phyloP scores from a whole-genome alignment of 2,329 filamentous ascomycete species.

The Lachnellula suecica region DNA sequence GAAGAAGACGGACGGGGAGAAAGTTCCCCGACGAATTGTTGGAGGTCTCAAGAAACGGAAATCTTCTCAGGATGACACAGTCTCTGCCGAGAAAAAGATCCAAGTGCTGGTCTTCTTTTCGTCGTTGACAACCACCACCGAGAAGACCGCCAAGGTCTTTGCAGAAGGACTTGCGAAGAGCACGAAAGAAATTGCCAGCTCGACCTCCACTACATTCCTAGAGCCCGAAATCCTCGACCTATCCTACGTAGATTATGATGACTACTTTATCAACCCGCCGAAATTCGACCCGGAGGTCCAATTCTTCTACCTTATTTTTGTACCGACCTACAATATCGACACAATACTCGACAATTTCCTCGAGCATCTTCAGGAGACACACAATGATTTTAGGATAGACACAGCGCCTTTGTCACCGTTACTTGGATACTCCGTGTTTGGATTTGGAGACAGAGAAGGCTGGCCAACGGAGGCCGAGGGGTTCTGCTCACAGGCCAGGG shows the following conservation, averaged over 20 bases:
- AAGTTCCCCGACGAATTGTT: conserved; percentile 36
- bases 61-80: conserved; percentile 31
- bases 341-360: conserved; percentile 86
- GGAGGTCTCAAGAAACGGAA: conserved; percentile 30
- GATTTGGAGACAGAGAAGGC: conserved; percentile 85
- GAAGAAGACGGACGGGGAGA: conserved; percentile 28
- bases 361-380: conserved; percentile 84
- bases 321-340: conserved; percentile 95
- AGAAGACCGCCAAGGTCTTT: conserved; percentile 68
- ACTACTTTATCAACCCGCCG: conserved; percentile 81
- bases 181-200: conserved; percentile 31
- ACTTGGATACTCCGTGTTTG: conserved; percentile 89
- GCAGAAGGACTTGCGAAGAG: conserved; percentile 51
- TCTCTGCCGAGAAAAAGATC: conserved; percentile 44
- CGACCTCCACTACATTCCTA: conserved; percentile 39
- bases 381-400: conserved; percentile 95
- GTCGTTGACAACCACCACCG: conserved; percentile 81
- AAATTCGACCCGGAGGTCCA: conserved; percentile 53
- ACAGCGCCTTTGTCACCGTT: conserved; percentile 76
- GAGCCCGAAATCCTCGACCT: conserved; percentile 72
- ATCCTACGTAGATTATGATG: conserved; percentile 86
- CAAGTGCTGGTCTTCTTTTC: conserved; percentile 86
- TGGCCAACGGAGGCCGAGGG: conserved; percentile 91
- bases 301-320: conserved; percentile 78
- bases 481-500: conserved; percentile 88